Evolutionary conservation across 371 early-diverging fungal species (phyloP), one percentile per base, ranked within the genome.

Genomic region (Mortierella sp.): DNA sequence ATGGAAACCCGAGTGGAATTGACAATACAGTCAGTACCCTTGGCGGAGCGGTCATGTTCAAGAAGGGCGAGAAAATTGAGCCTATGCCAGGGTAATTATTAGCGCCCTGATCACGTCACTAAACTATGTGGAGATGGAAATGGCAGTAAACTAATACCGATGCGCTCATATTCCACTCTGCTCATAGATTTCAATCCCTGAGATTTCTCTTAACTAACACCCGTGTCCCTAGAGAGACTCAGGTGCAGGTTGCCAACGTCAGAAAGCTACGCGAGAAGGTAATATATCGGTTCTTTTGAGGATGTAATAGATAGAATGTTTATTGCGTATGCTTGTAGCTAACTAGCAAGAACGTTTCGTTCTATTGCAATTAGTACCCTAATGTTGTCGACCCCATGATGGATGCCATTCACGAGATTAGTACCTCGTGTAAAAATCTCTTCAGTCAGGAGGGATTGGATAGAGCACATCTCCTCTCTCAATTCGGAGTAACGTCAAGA

Each of bases 1-100:
- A 99, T 69, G 98, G 98, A 3, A 95, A 90, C 37, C 97, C 98
- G 2, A 95, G 95, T 19, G 99, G 99, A 11, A 86, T 99, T 4
- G 99, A 99, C 70, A 97, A 97, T 79, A 84, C 95, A 3, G 88
- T 97, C 3, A 87, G 91, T 48, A 92, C 93, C 17, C 94, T 81
- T 80, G 99, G 98, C 79, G 70, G 63, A 4, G 55, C 79, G 34
- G 60, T 71, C 31, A 34, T 68, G 37, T 60, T 70, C 78, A 53
- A 71, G 54, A 67, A 67, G 47, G 72, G 57, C 56, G 70, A 56
- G 27, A 72, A 73, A 34, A 76, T 70, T 37, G 65, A 76, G 27
- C 65, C 65, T 11, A 27, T 76, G 55, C 71, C 78, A 42, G 71
- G 71, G 70, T 76, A 65, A 42, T 46, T 21, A 44, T n/a, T 4